Conservation (phyloP, 495 filamentous ascomycete genomes). For the Hyaloscypha finlandica region DNA sequence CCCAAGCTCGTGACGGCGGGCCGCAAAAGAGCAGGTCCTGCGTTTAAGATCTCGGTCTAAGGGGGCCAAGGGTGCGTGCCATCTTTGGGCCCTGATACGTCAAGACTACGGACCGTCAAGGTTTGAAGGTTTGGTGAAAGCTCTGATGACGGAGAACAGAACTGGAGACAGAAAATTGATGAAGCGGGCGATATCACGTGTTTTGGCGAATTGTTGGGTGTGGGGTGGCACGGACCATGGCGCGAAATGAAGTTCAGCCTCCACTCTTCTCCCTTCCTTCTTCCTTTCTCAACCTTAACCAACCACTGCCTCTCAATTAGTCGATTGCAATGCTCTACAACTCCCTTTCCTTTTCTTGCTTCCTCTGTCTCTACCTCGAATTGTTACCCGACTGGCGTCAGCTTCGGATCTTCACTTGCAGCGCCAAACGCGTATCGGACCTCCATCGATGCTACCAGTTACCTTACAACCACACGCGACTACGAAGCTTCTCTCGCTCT, state of each 20-base stretch:
- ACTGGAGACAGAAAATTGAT: too few species aligned
- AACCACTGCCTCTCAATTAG: slow-evolving; percentile 25
- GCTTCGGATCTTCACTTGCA: slow-evolving; percentile 20
- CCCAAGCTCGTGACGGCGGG: too few species aligned
- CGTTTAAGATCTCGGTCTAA: too few species aligned
- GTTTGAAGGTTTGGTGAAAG: too few species aligned
- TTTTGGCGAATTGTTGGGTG: neutral
- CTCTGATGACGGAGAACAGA: too few species aligned
- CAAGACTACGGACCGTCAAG: too few species aligned
- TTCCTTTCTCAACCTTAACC: neutral
- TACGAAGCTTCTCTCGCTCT: slow-evolving; percentile 43
- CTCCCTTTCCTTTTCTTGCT: neutral
- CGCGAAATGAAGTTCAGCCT: neutral
- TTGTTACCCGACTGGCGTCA: slow-evolving; percentile 15
- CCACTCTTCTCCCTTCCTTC: neutral
- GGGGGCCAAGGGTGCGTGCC: too few species aligned
- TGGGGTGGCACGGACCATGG: neutral
- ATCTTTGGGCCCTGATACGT: too few species aligned
- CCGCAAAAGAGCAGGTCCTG: too few species aligned
- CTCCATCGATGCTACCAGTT: slow-evolving; percentile 26
- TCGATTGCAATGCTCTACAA: slow-evolving; percentile 29
- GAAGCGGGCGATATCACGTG: neutral
- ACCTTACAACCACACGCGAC: slow-evolving; percentile 27
- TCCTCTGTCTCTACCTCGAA: slow-evolving; percentile 13
- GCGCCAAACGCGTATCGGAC: slow-evolving; percentile 23